Evolutionary conservation across 352 stramenopile species (phyloP), one percentile per base, ranked within the genome.

Genomic region (Phytopythium helicoides): DNA sequence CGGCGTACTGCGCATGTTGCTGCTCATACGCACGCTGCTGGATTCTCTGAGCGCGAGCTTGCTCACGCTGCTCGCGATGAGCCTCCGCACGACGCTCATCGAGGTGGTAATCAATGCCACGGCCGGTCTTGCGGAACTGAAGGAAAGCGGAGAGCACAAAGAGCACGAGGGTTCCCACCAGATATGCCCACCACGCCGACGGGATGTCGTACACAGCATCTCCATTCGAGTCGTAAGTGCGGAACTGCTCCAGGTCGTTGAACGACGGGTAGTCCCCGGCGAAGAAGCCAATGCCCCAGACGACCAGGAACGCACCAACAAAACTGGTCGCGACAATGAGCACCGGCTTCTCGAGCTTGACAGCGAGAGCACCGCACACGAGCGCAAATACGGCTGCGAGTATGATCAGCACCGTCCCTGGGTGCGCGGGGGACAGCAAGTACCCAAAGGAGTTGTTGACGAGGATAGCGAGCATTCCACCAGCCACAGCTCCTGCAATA

Each of bases 271-370:
- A 87, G 33, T 79, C 66, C 14, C 79, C 79, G 3, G 62, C 64
- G 53, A 86, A 87, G 62, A 82, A 85, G 42, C 79, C 79, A 39
- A 86, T 61, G 18, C 79, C 79, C 71, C 71, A 86, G 11, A 83
- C 66, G 2, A 71, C 18, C 18, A 78, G 55, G 19, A 66, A 69
- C 0, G 69, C 67, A 11, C 79, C 79, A 0, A 75, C 55, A 18
- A 87, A 58, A 45, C 71, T 81, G 16, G 76, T 85, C 22, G 66
- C 56, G 11, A 67, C 60, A 6, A 89, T 56, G 2, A 87, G 58
- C 26, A 73, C 60, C 0, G 80, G 77, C 22, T 78, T 82, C 54
- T 92, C 73, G 22, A 89, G 56, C 64, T 71, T 81, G 23, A 86
- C 44, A 7, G 76, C 63, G 2, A 82, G 33, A 3, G 58, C 51